Evolutionary conservation across 2,329 filamentous ascomycete genomes (phyloP).

Genomic region (Orbilia javanica): DNA sequence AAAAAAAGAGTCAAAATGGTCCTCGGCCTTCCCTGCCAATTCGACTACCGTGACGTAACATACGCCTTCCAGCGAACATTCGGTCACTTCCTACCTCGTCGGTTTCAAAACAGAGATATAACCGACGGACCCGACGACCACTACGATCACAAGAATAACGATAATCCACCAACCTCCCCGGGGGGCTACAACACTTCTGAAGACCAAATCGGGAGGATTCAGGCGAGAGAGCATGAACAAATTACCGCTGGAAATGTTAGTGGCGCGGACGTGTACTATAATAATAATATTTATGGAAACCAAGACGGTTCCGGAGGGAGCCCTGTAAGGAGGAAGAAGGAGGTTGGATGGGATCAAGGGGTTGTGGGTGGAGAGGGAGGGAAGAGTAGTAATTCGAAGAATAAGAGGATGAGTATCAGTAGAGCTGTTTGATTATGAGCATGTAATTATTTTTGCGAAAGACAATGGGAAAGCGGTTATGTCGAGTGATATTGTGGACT

Average conservation of each 20-base stretch:
- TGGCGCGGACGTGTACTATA: conserved; percentile 28
- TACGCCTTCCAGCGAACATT: conserved; percentile 46
- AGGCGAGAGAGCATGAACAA: conserved; percentile 33
- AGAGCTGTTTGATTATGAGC: conserved; percentile 21
- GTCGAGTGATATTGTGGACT: not conserved
- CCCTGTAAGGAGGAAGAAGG: conserved; percentile 31
- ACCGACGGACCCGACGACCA: conserved; percentile 7
- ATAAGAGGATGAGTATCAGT: conserved; percentile 39
- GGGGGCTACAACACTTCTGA: conserved; percentile 37
- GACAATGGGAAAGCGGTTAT: not conserved
- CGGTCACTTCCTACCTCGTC: conserved; percentile 42
- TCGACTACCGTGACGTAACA: conserved; percentile 45
- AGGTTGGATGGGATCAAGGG: conserved; percentile 30
- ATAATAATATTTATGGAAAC: not conserved
- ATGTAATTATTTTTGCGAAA: too few relatives aligned
- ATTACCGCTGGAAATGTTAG: conserved; percentile 16
- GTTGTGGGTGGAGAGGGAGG: conserved; percentile 22
- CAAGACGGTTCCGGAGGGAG: not conserved
- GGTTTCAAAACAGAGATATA: conserved; percentile 27
- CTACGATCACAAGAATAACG: conserved; percentile 14
- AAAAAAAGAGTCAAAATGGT: conserved; percentile 22
- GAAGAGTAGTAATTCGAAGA: not conserved
- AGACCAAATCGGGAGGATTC: conserved; percentile 20
- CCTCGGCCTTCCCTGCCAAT: conserved; percentile 44
- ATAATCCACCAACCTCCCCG: conserved; percentile 7